Conservation (phyloP, 1,284 basidiomycete genomes). For the Ceratobasidium sp. region DNA sequence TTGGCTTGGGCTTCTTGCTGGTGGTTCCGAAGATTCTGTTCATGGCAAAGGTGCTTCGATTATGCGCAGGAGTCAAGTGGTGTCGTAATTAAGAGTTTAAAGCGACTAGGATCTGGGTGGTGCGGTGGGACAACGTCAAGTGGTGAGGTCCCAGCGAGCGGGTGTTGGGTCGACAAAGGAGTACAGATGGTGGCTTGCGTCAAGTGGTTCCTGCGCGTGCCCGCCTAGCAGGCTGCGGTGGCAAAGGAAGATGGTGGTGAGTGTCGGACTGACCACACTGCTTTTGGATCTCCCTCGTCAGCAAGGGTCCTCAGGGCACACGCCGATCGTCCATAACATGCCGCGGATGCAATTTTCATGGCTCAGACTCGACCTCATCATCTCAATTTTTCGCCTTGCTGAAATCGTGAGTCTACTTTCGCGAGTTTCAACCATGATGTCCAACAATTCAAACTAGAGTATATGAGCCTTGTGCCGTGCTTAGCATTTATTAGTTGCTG, state of each 20-base stretch:
- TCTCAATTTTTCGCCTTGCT: constrained; percentile 12
- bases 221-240: constrained; percentile 7
- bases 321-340: neutral
- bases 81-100: constrained; percentile 1
- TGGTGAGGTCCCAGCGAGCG: neutral
- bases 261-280: constrained; percentile 7
- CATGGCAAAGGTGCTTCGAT: constrained; percentile 10
- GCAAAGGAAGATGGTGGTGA: constrained; percentile 13
- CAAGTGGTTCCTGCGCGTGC: neutral
- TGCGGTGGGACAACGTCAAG: neutral
- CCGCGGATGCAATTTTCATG: neutral
- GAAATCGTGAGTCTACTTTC: constrained; percentile 16
- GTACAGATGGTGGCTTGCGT: neutral
- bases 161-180: neutral
- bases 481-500: constrained; percentile 42
- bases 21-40: constrained; percentile 78
- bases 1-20: constrained; percentile 77
- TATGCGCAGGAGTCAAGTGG: neutral
- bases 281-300: neutral
- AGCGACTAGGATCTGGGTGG: neutral
- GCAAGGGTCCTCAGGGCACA: constrained; percentile 1
- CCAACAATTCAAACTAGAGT: constrained; percentile 46
- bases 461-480: constrained; percentile 43
- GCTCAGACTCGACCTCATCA: constrained; percentile 2
- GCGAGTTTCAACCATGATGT: constrained; percentile 12